Conservation (phyloP, 2,329 filamentous ascomycete genomes). For the Thermomyces lanuginosus region DNA sequence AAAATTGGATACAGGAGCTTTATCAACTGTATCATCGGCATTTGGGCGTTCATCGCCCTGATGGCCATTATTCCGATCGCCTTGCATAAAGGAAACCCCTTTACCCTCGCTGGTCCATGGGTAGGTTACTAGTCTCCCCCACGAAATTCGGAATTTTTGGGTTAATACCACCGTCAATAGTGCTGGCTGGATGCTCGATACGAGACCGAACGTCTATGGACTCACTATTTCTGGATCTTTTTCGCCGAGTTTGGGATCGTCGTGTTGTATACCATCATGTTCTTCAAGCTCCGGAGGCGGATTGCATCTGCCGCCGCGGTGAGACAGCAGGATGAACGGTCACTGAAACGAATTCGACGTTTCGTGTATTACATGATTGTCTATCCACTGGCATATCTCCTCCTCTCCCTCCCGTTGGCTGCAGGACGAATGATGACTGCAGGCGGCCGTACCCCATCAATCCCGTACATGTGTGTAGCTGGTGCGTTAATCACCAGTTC, state of each 20-base stretch:
- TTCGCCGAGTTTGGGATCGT: conserved; percentile 36
- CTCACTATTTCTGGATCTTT: conserved; percentile 40
- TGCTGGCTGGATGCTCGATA: conserved; percentile 33
- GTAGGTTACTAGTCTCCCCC: conserved; percentile 16
- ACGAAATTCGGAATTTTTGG: not conserved
- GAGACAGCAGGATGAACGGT: no score
- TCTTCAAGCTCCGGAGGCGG: conserved; percentile 31
- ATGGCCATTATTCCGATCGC: conserved; percentile 33
- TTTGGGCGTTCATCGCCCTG: conserved; percentile 32
- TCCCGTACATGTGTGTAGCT: conserved; percentile 36
- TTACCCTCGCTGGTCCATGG: conserved; percentile 35
- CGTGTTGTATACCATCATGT: conserved; percentile 32
- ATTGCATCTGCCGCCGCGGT: conserved; percentile 23
- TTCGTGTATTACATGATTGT: conserved; percentile 32
- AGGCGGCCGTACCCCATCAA: conserved; percentile 14
- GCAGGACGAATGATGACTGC: conserved; percentile 29
- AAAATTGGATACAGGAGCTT: conserved; percentile 31
- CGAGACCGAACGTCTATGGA: conserved; percentile 32
- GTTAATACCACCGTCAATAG: conserved; percentile 13
- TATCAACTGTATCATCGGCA: conserved; percentile 24
- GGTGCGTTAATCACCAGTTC: conserved; percentile 42
- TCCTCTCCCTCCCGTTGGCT: conserved; percentile 48
- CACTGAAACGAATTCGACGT: conserved; percentile 22
- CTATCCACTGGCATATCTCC: conserved; percentile 38
- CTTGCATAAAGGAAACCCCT: conserved; percentile 26